Conservation (phyloP, 352 stramenopile species). For the Phytophthora sp. region DNA sequence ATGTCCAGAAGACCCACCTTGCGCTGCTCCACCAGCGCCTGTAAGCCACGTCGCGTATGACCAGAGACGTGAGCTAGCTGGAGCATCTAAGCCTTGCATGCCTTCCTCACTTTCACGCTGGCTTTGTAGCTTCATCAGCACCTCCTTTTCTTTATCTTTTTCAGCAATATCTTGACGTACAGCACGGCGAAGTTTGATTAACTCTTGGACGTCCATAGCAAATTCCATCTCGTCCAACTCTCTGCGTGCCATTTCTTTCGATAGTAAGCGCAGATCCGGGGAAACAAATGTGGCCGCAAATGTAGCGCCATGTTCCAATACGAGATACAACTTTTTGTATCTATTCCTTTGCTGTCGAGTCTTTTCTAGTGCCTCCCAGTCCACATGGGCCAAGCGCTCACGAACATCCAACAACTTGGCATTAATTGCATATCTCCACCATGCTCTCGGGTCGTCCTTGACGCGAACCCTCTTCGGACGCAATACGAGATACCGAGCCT, state of each 20-base stretch:
- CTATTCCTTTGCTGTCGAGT: slow-evolving; percentile 42
- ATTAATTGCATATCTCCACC: slow-evolving; percentile 83
- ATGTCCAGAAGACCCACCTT: slow-evolving; percentile 23
- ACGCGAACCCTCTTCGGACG: slow-evolving; percentile 57
- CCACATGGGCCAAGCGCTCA: slow-evolving; percentile 70
- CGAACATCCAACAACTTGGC: slow-evolving; percentile 76
- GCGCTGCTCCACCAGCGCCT: slow-evolving; percentile 24
- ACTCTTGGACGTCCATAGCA: slow-evolving; percentile 69
- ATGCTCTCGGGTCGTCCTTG: slow-evolving; percentile 53
- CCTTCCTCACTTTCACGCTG: slow-evolving; percentile 24
- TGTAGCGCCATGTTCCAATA: slow-evolving; percentile 33
- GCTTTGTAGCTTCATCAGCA: slow-evolving; percentile 39
- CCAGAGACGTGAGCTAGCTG: slow-evolving; percentile 63
- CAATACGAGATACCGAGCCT: slow-evolving; percentile 63
- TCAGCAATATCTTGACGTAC: slow-evolving; percentile 56
- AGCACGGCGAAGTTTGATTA: slow-evolving; percentile 62
- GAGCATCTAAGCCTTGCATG: slow-evolving; percentile 27
- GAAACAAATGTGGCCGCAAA: slow-evolving; percentile 51
- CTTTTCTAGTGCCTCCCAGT: slow-evolving; percentile 61
- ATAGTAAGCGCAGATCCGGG: slow-evolving; percentile 40
- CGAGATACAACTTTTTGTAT: slow-evolving; percentile 74
- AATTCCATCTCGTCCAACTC: slow-evolving; percentile 78
- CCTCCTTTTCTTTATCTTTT: slow-evolving; percentile 46
- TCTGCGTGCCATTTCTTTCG: slow-evolving; percentile 53
- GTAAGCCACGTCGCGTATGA: slow-evolving; percentile 80